These are phyloP conservation scores for Trichomonas vaginalis DNA, from an alignment of 208 protist genomes.

Conservation along the genomic window DNA sequence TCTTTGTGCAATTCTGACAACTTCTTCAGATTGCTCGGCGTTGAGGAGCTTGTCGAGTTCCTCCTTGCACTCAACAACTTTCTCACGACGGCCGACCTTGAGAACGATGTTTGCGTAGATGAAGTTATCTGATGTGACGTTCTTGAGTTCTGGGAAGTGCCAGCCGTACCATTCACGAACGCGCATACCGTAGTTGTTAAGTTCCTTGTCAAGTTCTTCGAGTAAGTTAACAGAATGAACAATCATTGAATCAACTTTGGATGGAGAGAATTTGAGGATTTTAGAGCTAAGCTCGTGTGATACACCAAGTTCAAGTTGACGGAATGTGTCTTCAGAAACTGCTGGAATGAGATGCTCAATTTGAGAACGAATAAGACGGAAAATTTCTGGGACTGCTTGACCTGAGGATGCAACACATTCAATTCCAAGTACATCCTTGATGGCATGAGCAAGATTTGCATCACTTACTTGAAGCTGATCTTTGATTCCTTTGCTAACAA, in stretches of 20 bases:
- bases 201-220: constrained; percentile 97
- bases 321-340: constrained; percentile 3
- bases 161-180: constrained; percentile 91
- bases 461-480: constrained; percentile 75
- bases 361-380: constrained; percentile 75
- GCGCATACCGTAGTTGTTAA: constrained; percentile 98
- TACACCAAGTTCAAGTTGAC: constrained; percentile 72
- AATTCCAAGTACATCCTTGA: constrained; percentile 76
- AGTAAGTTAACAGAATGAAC: constrained; percentile 94
- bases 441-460: constrained; percentile 67
- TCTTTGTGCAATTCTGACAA: constrained; percentile 66
- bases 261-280: constrained; percentile 97
- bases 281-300: constrained; percentile 91
- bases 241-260: constrained; percentile 99
- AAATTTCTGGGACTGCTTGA: constrained; percentile 62
- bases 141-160: constrained; percentile 95
- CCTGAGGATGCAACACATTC: constrained; percentile 57
- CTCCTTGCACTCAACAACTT: constrained; percentile 50
- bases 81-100: constrained; percentile 51
- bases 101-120: constrained; percentile 75
- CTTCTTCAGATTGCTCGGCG: constrained; percentile 60
- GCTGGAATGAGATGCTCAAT: constrained; percentile 60
- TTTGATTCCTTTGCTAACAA: constrained; percentile 53
- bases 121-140: constrained; percentile 84
- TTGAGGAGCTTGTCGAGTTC: constrained; percentile 70